Evolutionary conservation across 306 rosid genomes (phyloP), one percentile per base, ranked within the genome.

Genomic region (Cicer cuneatum): DNA sequence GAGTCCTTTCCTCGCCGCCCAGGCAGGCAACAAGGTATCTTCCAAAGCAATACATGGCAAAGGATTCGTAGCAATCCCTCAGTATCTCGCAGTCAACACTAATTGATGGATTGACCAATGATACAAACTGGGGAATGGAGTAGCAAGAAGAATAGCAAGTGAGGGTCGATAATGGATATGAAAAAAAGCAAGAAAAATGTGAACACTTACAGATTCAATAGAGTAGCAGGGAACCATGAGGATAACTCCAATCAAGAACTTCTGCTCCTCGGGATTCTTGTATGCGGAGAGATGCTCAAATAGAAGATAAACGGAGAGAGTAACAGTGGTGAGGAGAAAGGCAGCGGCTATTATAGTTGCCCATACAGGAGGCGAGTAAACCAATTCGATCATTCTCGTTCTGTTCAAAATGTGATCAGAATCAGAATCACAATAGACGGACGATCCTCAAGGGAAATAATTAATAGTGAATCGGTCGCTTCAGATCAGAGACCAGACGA

Each of bases 41-140:
- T 85, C 98, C 98, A 81, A 95, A 95, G 90, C 99, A 95, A 90
- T 95, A 95, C 99, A 95, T 95, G 77, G 99, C 99, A 82, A 95
- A 95, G 76, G 99, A 92, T 75, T 95, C 99, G 48, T 95, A 95
- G 85, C 96, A 92, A 83, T 92, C 99, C 69, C 99, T 87, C 12
- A 95, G 88, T 84, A 95, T 95, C 39, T 21, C 98, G 58, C 96
- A 89, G 77, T 90, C 90, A 81, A 95, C 93, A 53, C 99, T 83
- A 65, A 84, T 77, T 9, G 98, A 85, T 66, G 99, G 98, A 61
- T 95, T 78, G 75, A 84, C 85, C 85, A 95, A 74, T 9, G 99
- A 92, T 58, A 95, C 86, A 76, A 92, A 86, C 98, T 80, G 79
- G 54, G 2, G 8, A 6, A 87, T 52, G 13, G 13, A 62, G 72